These are phyloP conservation scores for Aspergillus calidoustus DNA, from an alignment of 2,329 filamentous ascomycete species.

Conservation along the genomic window DNA sequence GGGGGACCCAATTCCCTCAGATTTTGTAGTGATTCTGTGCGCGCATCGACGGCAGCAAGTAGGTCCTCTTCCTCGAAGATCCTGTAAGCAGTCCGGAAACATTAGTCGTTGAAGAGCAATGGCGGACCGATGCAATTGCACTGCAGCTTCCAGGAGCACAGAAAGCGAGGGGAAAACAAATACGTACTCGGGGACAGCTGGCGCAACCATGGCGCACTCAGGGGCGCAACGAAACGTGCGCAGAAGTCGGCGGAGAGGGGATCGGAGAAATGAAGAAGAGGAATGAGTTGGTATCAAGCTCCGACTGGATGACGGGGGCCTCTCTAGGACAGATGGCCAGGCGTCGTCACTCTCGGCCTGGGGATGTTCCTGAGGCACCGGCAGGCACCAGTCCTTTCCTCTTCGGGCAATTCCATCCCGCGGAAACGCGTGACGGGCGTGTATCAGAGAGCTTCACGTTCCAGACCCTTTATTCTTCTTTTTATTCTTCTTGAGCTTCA, in stretches of 20 bases:
- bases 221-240: conserved; percentile 23
- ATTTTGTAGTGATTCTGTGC: conserved; percentile 83
- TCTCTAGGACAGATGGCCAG: conserved; percentile 9
- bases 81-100: conserved; percentile 53
- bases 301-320: conserved; percentile 1
- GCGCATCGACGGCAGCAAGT: conserved; percentile 81
- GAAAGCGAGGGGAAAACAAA: conserved; percentile 40
- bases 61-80: conserved; percentile 92
- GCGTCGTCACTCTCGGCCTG: conserved; percentile 24
- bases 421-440: conserved; percentile 29
- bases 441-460: conserved; percentile 10
- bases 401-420: conserved; percentile 23
- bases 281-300: conserved; percentile 2
- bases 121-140: conserved; percentile 25
- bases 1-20: conserved; percentile 94
- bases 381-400: conserved; percentile 22
- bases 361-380: conserved; percentile 25
- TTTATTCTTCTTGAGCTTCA: neutral
- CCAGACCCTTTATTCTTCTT: conserved; percentile 6
- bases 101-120: conserved; percentile 27
- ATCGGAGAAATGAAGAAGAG: neutral
- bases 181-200: conserved; percentile 72
- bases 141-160: conserved; percentile 33
- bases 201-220: conserved; percentile 67
- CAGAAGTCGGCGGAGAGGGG: conserved; percentile 3